These are phyloP conservation scores for Umbelopsis vinacea DNA, from an alignment of 192 early-diverging fungal genomes.

Conservation along the genomic window DNA sequence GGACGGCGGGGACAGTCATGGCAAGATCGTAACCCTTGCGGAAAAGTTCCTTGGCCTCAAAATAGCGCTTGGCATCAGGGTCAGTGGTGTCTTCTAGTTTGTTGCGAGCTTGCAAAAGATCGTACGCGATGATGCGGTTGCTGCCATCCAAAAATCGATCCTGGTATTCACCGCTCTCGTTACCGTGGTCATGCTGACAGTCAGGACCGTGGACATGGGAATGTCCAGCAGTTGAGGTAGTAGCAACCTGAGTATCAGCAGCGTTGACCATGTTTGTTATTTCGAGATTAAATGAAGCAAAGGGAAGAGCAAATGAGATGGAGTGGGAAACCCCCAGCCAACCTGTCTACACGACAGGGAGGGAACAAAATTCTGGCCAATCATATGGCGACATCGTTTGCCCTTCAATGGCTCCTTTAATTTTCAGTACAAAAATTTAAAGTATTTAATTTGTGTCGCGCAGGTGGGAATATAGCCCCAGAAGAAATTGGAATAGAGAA, in stretches of 20 bases:
- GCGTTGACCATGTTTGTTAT: conserved; percentile 16
- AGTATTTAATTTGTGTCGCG: background rate
- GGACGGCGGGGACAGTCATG: conserved; percentile 52
- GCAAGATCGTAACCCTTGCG: conserved; percentile 53
- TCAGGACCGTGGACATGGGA: conserved; percentile 14
- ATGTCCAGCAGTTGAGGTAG: conserved; percentile 1
- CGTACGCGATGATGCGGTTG: conserved; percentile 47
- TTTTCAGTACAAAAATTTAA: background rate
- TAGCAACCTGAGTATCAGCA: conserved; percentile 20
- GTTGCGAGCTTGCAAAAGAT: conserved; percentile 51
- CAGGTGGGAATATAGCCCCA: background rate
- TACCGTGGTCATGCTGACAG: conserved; percentile 6
- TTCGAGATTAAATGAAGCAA: background rate
- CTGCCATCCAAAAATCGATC: conserved; percentile 46
- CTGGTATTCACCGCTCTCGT: conserved; percentile 33
- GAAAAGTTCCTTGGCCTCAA: conserved; percentile 60
- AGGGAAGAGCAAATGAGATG: background rate
- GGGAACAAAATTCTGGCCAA: background rate
- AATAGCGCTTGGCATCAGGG: conserved; percentile 53
- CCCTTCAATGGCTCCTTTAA: background rate
- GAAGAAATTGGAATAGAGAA: too few relatives aligned
- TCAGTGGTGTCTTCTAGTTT: conserved; percentile 51
- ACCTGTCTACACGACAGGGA: background rate
- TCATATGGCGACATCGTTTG: background rate
- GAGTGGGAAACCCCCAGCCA: background rate